Percentiles rank a stretch among this genome's conserved stretches.
Conservation (phyloP, 2,329 filamentous ascomycete species). For the Stagonosporopsis vannaccii region DNA sequence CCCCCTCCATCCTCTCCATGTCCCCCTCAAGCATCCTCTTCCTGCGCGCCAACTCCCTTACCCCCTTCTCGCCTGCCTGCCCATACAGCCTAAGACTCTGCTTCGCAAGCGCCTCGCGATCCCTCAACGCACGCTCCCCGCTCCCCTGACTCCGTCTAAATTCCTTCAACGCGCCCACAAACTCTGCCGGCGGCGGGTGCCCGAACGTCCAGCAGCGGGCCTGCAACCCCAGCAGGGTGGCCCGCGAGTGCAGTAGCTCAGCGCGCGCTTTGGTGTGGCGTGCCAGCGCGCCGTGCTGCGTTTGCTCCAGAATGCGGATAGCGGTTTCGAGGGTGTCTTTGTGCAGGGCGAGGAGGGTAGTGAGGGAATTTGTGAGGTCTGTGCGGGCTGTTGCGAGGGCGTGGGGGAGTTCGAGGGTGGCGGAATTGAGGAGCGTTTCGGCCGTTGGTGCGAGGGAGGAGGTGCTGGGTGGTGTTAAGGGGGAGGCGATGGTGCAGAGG, state of each 20-base stretch:
- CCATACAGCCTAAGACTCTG: constrained; percentile 48
- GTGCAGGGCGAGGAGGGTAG: constrained; percentile 47
- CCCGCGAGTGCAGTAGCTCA: constrained; percentile 53
- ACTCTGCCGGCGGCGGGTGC: constrained; percentile 37
- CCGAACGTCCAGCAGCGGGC: constrained; percentile 41
- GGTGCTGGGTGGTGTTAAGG: constrained; percentile 22
- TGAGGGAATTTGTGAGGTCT: constrained; percentile 44
- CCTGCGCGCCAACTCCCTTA: constrained; percentile 51
- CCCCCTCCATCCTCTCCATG: constrained; percentile 41
- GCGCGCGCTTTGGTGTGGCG: constrained; percentile 52
- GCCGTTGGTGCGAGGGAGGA: constrained; percentile 21
- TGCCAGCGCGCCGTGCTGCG: constrained; percentile 54
- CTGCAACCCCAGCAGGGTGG: constrained; percentile 53
- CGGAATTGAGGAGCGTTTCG: constrained; percentile 15
- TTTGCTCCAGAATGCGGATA: constrained; percentile 57
- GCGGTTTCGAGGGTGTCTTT: constrained; percentile 47
- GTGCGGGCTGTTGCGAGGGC: constrained; percentile 41
- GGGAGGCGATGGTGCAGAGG: constrained; percentile 45
- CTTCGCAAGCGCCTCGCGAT: constrained; percentile 44
- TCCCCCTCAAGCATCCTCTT: constrained; percentile 49
- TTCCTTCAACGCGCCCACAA: constrained; percentile 41
- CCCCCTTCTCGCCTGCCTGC: constrained; percentile 42
- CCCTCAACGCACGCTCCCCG: constrained; percentile 38
- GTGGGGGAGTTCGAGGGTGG: constrained; percentile 26
- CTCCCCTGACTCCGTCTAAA: constrained; percentile 41